phyloP scores from a whole-genome alignment of 352 stramenopile genomes.

The Achlya hypogyna region DNA sequence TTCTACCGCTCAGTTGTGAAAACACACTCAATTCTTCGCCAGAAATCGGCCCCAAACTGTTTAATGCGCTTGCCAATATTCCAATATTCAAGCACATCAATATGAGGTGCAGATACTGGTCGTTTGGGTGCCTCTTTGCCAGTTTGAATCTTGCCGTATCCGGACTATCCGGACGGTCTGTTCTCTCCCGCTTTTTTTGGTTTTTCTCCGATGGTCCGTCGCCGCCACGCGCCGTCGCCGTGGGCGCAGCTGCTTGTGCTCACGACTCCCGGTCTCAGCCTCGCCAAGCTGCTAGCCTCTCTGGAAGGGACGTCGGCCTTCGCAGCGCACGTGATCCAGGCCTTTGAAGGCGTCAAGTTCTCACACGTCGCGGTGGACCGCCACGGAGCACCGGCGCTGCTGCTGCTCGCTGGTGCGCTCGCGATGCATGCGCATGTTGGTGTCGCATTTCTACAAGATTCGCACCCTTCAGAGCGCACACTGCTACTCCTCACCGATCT shows the following conservation, averaged over 20 bases:
- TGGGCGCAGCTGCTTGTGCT: conserved; percentile 13
- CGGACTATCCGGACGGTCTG: not conserved
- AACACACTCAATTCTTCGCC: no score
- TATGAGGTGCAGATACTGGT: no score
- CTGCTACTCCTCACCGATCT: conserved; percentile 6
- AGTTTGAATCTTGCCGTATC: not conserved
- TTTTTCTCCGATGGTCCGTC: not conserved
- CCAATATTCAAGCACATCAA: no score
- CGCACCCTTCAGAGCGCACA: not conserved
- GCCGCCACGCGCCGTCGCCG: not conserved
- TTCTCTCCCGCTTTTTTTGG: not conserved
- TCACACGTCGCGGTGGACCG: conserved; percentile 10
- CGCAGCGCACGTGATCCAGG: not conserved
- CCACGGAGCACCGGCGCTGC: not conserved
- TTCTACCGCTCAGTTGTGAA: no score
- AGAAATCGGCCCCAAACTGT: no score
- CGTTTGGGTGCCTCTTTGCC: not conserved
- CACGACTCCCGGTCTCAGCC: conserved; percentile 5
- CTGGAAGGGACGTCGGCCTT: conserved; percentile 1
- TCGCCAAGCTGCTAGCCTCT: conserved; percentile 11
- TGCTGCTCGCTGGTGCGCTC: conserved; percentile 3
- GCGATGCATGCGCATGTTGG: conserved; percentile 11
- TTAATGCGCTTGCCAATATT: no score
- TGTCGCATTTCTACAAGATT: not conserved
- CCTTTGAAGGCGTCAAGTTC: conserved; percentile 8